Evolutionary conservation across 306 rosid species (phyloP), one percentile per base, ranked within the genome.

Genomic region (Cucurbita pepo): DNA sequence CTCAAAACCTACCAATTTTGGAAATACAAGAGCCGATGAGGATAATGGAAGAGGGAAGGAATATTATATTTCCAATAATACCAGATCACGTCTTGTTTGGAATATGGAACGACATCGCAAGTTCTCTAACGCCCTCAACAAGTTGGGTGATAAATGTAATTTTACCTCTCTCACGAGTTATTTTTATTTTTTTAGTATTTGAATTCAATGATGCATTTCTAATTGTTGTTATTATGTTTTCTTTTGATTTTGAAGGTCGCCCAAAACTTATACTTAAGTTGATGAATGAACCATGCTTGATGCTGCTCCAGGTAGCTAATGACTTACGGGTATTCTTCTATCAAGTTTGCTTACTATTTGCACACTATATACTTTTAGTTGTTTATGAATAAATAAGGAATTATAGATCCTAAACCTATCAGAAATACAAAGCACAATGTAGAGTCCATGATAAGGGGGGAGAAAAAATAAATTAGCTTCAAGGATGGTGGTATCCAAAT

Each of bases 261-360:
- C 95, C 89, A 1, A 89, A 77, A 73, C 11, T 38, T 9, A 81
- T 89, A 69, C 36, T 64, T 36, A 44, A 55, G 37, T 0, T 18
- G 79, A 85, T 89, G 88, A 77, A 80, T n/a, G 84, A 53, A 52
- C 79, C 78, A 53, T 7, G 57, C 41, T 50, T 86, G 56, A 80
- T 91, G 8, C 25, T 47, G 11, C 79, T 78, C 65, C 91, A 86
- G 34, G 81, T 86, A 60, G 83, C 88, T 12, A 89, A 87, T 59
- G 87, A 89, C 74, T 75, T 81, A 14, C 89, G 83, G 95, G 88
- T 84, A 80, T 72, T 75, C 51, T 34, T 76, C 74, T 36, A 53
- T 59, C 51, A 41, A 19, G 56, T n/a, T 60, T 56, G 21, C 47
- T 53, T 73, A 36, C 48, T 38, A 15, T 61, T 37, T 37, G 3